phyloP scores from a whole-genome alignment of 2,329 filamentous ascomycete genomes.

The Cladosporium sp. region DNA sequence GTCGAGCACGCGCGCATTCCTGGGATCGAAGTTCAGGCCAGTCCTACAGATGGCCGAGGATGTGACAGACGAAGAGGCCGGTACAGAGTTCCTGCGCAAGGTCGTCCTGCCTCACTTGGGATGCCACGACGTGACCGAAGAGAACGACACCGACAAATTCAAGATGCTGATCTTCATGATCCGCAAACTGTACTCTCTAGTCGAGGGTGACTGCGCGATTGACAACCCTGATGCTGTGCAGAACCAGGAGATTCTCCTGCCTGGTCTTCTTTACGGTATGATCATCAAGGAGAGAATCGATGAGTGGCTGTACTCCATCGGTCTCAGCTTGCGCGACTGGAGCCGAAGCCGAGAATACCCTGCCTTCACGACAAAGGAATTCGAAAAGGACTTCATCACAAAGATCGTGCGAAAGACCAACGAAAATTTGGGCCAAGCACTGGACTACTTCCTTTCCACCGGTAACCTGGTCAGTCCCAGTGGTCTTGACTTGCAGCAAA shows the following conservation, averaged over 20 bases:
- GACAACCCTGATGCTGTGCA: slow-evolving; percentile 97
- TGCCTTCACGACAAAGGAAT: slow-evolving; percentile 67
- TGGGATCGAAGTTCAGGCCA: slow-evolving; percentile 85
- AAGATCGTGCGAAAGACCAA: slow-evolving; percentile 76
- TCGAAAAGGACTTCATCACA: slow-evolving; percentile 70
- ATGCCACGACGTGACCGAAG: slow-evolving; percentile 73
- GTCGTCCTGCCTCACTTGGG: slow-evolving; percentile 90
- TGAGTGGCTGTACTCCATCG: slow-evolving; percentile 70
- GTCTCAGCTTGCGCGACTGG: slow-evolving; percentile 43
- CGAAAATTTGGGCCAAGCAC: slow-evolving; percentile 76
- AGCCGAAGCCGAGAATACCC: slow-evolving; percentile 45
- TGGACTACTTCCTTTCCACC: slow-evolving; percentile 95
- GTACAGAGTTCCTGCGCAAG: slow-evolving; percentile 82
- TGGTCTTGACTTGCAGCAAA: slow-evolving; percentile 89
- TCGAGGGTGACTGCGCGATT: slow-evolving; percentile 83
- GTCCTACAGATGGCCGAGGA: slow-evolving; percentile 79
- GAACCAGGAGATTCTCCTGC: slow-evolving; percentile 90
- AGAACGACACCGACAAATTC: slow-evolving; percentile 88
- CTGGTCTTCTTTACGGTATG: slow-evolving; percentile 89
- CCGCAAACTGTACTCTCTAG: slow-evolving; percentile 86
- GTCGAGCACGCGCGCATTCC: slow-evolving; percentile 73
- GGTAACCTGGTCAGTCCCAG: slow-evolving; percentile 89
- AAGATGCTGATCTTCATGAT: slow-evolving; percentile 93
- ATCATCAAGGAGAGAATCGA: slow-evolving; percentile 92
- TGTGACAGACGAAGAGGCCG: slow-evolving; percentile 80